Percentiles rank a stretch among this genome's conserved stretches.
These are phyloP conservation scores for Beauveria brongniartii DNA, from an alignment of 2,329 filamentous ascomycete species.

Conservation along the genomic window DNA sequence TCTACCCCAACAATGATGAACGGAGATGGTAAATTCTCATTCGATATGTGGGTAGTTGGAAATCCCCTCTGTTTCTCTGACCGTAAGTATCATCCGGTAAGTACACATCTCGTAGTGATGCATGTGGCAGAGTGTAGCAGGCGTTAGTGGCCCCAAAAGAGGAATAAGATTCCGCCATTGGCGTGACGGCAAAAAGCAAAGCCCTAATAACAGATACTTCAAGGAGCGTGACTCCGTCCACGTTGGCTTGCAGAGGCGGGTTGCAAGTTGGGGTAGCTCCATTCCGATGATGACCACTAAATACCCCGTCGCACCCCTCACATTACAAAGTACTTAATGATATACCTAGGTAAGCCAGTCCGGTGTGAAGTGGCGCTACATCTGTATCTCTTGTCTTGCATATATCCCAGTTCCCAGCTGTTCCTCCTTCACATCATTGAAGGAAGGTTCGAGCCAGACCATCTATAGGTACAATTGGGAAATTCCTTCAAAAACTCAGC, in stretches of 20 bases:
- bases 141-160: no score
- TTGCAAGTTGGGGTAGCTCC: constrained; percentile 6
- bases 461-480: neutral
- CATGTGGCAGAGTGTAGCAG: no score
- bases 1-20: neutral
- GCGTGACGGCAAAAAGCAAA: neutral
- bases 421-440: neutral
- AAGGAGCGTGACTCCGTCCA: neutral
- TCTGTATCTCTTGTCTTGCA: no score
- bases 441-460: neutral
- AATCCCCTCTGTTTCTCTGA: no score
- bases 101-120: no score
- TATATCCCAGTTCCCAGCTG: no score
- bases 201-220: neutral
- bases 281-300: neutral
- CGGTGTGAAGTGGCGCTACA: neutral
- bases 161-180: no score
- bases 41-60: no score
- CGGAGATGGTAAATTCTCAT: no score
- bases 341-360: neutral
- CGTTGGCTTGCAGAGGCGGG: neutral
- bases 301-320: neutral
- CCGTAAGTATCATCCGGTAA: no score
- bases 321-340: neutral
- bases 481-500: neutral